These are phyloP conservation scores for Salix arbutifolia DNA, from an alignment of 345 rosid species.

Conservation along the genomic window DNA sequence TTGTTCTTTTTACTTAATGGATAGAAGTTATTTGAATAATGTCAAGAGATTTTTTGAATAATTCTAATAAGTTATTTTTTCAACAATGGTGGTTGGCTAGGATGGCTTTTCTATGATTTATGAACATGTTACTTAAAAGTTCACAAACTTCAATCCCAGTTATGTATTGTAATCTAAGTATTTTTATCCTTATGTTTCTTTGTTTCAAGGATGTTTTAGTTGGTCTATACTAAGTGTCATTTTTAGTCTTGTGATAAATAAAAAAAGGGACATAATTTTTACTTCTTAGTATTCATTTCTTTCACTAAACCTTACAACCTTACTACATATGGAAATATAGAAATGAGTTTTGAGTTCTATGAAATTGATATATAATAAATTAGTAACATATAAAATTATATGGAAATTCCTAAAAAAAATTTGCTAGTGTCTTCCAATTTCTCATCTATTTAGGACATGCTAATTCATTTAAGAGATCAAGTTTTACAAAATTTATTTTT, in stretches of 20 bases:
- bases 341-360: background rate
- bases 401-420: too few relatives aligned
- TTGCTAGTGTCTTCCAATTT: too few relatives aligned
- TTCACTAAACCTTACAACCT: background rate
- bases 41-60: too few relatives aligned
- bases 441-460: too few relatives aligned
- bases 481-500: too few relatives aligned
- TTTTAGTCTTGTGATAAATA: background rate
- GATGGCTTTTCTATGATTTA: background rate
- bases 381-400: too few relatives aligned
- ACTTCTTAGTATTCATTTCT: background rate
- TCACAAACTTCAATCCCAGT: background rate
- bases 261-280: background rate
- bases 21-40: too few relatives aligned
- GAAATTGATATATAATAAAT: too few relatives aligned
- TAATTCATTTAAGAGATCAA: too few relatives aligned
- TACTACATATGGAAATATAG: background rate
- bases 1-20: too few relatives aligned
- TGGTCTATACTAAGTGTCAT: background rate
- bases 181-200: background rate
- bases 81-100: background rate
- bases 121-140: constrained; percentile 3
- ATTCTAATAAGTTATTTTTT: too few relatives aligned
- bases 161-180: background rate
- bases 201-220: background rate